Percentiles rank a stretch among this genome's conserved stretches.
These are phyloP conservation scores for Aspergillus sp. DNA, from an alignment of 2,329 filamentous ascomycete species.

Conservation along the genomic window DNA sequence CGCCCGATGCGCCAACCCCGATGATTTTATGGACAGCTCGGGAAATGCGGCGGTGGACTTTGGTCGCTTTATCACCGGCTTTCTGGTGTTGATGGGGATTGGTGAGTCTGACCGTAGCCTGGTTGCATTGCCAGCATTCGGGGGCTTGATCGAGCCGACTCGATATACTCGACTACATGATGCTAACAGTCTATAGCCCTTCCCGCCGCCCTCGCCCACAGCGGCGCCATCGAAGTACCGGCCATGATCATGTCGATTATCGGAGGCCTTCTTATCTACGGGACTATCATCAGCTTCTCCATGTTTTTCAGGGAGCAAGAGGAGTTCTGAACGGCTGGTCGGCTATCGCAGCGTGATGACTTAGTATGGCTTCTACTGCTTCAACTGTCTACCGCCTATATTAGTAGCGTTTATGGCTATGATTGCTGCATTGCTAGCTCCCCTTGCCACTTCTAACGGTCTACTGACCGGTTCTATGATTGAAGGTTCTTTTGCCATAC, in stretches of 20 bases:
- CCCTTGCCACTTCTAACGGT: too few relatives aligned
- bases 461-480: constrained; percentile 3
- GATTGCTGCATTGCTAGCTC: too few relatives aligned
- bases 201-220: constrained; percentile 79
- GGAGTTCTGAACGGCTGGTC: constrained; percentile 57
- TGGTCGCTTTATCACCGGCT: constrained; percentile 87
- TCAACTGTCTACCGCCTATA: not conserved
- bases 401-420: too few relatives aligned
- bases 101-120: constrained; percentile 56
- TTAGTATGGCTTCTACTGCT: not conserved
- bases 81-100: constrained; percentile 94
- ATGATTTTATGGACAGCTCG: constrained; percentile 87
- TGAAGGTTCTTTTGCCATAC: too few relatives aligned
- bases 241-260: constrained; percentile 94
- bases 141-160: too few relatives aligned
- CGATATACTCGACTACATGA: too few relatives aligned
- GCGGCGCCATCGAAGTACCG: constrained; percentile 66
- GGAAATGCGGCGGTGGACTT: constrained; percentile 83
- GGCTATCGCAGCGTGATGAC: not conserved
- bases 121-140: too few relatives aligned
- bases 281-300: constrained; percentile 93
- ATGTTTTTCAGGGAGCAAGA: constrained; percentile 98
- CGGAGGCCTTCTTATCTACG: constrained; percentile 89
- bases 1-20: constrained; percentile 73
- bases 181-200: constrained; percentile 51